phyloP scores from a whole-genome alignment of 345 rosid genomes.

The Laguncularia racemosa region DNA sequence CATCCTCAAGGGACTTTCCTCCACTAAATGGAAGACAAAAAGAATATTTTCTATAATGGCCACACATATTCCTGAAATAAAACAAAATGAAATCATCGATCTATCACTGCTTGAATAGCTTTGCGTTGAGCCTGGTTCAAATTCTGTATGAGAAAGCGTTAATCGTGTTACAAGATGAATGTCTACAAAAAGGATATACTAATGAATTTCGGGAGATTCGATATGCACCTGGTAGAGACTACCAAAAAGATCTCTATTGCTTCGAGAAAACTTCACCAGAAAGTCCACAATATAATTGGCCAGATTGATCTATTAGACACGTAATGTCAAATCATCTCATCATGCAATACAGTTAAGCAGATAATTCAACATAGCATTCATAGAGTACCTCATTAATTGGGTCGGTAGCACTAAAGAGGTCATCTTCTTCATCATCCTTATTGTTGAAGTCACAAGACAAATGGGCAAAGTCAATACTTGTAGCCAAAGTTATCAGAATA shows the following conservation, averaged over 20 bases:
- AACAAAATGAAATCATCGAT: conserved; percentile 14
- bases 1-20: too few species aligned
- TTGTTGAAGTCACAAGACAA: conserved; percentile 1
- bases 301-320: conserved; percentile 55
- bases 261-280: conserved; percentile 40
- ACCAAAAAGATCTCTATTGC: conserved; percentile 45
- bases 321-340: background rate
- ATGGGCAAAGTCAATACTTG: conserved; percentile 3
- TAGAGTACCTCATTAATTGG: conserved; percentile 66
- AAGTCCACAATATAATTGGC: conserved; percentile 60
- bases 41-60: background rate
- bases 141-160: conserved; percentile 23
- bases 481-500: background rate
- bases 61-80: background rate
- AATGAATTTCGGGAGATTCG: conserved; percentile 4
- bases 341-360: background rate
- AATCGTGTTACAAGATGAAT: background rate
- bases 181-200: background rate
- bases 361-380: background rate
- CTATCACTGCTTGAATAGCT: conserved; percentile 39
- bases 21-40: too few species aligned
- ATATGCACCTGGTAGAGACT: conserved; percentile 60
- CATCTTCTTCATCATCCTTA: conserved; percentile 48
- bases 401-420: conserved; percentile 37
- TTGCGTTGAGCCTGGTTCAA: conserved; percentile 41